These are phyloP conservation scores for Myxozyma neotropica DNA, from an alignment of 805 yeast species.

Conservation along the genomic window DNA sequence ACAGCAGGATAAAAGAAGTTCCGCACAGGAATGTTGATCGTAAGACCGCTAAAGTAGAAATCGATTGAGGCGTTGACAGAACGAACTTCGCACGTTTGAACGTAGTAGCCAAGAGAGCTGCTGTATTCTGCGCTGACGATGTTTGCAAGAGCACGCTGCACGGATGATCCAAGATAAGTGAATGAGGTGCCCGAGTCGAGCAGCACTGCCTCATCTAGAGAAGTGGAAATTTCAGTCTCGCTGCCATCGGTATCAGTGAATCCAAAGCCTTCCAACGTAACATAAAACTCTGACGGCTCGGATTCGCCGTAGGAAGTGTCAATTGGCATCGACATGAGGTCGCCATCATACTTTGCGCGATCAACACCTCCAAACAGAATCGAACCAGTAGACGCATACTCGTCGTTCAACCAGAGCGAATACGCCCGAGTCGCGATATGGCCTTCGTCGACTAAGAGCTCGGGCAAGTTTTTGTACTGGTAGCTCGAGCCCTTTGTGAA, in stretches of 20 bases:
- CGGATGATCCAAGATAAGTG: conserved; percentile 50
- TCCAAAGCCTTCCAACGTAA: conserved; percentile 29
- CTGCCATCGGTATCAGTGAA: conserved; percentile 19
- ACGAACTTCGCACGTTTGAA: conserved; percentile 44
- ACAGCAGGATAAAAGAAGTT: conserved; percentile 34
- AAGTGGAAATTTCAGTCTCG: background rate
- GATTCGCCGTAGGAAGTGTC: conserved; percentile 15
- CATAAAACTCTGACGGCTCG: conserved; percentile 27
- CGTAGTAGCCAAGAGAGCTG: conserved; percentile 46
- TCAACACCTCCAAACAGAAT: conserved; percentile 57
- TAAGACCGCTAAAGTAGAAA: conserved; percentile 56
- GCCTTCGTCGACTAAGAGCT: conserved; percentile 59
- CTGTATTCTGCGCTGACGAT: conserved; percentile 49
- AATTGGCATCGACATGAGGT: conserved; percentile 36
- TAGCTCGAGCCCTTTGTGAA: conserved; percentile 33
- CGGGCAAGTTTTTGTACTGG: conserved; percentile 67
- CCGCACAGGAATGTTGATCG: conserved; percentile 51
- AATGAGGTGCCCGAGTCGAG: conserved; percentile 61
- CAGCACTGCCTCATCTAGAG: conserved; percentile 44
- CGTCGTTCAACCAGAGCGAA: conserved; percentile 60
- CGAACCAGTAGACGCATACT: conserved; percentile 37
- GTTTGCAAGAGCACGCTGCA: conserved; percentile 40
- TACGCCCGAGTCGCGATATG: conserved; percentile 56
- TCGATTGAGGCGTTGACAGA: conserved; percentile 41
- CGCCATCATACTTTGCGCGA: conserved; percentile 51